Conservation (phyloP, 2,329 filamentous ascomycete genomes). For the Phoma sp. region DNA sequence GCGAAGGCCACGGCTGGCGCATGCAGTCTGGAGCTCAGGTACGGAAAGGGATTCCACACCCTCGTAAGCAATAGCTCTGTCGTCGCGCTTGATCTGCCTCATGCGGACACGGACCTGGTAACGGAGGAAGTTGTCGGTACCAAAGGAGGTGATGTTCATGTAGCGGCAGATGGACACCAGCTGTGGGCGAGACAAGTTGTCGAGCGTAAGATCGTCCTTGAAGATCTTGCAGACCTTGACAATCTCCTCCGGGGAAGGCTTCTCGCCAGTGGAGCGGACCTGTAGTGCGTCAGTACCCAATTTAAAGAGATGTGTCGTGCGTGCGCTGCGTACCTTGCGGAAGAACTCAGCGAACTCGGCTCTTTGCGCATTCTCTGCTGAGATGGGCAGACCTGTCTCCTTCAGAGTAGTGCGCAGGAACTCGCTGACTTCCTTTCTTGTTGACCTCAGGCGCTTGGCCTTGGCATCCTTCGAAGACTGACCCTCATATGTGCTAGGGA, state of each 20-base stretch:
- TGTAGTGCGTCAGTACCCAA: conserved; percentile 25
- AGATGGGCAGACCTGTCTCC: conserved; percentile 92
- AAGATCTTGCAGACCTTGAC: conserved; percentile 99
- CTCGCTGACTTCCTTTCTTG: conserved; percentile 88
- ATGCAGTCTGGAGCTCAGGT: conserved; percentile 88
- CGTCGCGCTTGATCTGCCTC: conserved; percentile 98
- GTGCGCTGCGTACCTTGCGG: conserved; percentile 71
- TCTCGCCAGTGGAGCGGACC: conserved; percentile 80
- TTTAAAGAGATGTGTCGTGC: too few species aligned
- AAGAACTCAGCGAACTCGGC: conserved; percentile 98
- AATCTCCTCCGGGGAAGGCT: conserved; percentile 85
- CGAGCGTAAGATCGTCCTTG: conserved; percentile 94
- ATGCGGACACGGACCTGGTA: conserved; percentile 97
- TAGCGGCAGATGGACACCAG: conserved; percentile 97
- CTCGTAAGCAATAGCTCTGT: conserved; percentile 91
- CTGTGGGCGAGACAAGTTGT: conserved; percentile 95
- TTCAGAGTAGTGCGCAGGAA: conserved; percentile 88
- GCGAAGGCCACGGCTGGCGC: conserved; percentile 87
- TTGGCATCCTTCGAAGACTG: conserved; percentile 91
- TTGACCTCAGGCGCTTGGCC: conserved; percentile 78
- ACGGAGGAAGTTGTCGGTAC: conserved; percentile 95
- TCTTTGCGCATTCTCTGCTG: conserved; percentile 80
- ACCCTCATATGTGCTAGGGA: conserved; percentile 95
- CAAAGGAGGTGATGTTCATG: conserved; percentile 96
- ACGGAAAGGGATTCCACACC: conserved; percentile 94